Percentiles rank a stretch among this genome's conserved stretches.
Conservation (phyloP, 2,329 filamentous ascomycete genomes). For the Scopulariopsis brevicaulis region DNA sequence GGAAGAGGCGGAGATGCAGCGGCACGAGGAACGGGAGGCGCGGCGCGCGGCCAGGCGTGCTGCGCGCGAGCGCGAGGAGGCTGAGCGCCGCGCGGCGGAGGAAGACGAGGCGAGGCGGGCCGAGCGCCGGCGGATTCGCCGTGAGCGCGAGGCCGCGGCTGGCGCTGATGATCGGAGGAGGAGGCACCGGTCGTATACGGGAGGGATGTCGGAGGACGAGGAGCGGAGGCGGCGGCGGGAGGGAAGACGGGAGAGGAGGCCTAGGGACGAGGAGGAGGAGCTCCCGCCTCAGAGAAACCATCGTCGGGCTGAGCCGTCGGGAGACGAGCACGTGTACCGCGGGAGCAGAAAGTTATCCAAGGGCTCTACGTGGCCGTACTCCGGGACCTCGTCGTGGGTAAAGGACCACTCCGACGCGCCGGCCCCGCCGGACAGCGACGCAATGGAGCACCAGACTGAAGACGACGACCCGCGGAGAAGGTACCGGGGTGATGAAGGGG, state of each 20-base stretch:
- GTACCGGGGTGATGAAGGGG: conserved; percentile 30
- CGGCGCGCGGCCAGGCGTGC: conserved; percentile 40
- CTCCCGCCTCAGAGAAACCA: conserved; percentile 24
- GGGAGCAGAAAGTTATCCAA: conserved; percentile 1
- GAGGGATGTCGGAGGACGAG: conserved; percentile 32
- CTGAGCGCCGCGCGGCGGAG: conserved; percentile 35
- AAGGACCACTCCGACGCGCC: conserved; percentile 53
- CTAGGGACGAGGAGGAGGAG: conserved; percentile 30
- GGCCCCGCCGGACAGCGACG: conserved; percentile 25
- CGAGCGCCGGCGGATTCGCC: conserved; percentile 37
- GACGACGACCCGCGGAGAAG: conserved; percentile 37
- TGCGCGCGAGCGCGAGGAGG: conserved; percentile 34
- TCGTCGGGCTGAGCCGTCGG: not conserved
- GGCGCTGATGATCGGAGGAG: conserved; percentile 38
- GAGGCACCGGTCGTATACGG: conserved; percentile 33
- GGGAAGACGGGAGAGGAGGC: conserved; percentile 29
- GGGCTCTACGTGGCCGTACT: conserved; percentile 42
- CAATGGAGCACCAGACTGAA: conserved; percentile 23
- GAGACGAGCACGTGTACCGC: conserved; percentile 9
- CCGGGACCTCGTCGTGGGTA: conserved; percentile 54
- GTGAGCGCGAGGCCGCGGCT: conserved; percentile 32
- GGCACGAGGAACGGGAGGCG: conserved; percentile 46
- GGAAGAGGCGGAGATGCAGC: conserved; percentile 41
- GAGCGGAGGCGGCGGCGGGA: conserved; percentile 42
- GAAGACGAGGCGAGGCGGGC: conserved; percentile 35